Percentiles rank a stretch among this genome's conserved stretches.
Conservation (phyloP, 2,329 filamentous ascomycete species). For the Microcera coccophila region DNA sequence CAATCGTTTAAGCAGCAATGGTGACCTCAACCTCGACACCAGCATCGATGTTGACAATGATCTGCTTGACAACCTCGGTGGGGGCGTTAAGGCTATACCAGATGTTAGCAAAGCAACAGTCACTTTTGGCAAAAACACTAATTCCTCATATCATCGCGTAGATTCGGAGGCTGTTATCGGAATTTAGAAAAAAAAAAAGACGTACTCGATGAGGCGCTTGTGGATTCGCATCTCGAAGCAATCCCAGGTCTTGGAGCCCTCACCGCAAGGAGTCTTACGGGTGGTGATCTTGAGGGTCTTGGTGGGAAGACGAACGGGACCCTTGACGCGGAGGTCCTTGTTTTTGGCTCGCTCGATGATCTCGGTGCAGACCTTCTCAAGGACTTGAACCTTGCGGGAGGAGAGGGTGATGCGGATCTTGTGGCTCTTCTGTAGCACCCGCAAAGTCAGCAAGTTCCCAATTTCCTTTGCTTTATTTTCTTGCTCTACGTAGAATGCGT, state of each 20-base stretch:
- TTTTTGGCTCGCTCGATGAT: conserved; percentile 97
- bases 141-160: background rate
- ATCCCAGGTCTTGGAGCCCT: conserved; percentile 99
- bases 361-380: conserved; percentile 98
- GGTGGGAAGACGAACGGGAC: conserved; percentile 94
- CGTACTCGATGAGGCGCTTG: conserved; percentile 93
- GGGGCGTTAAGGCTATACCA: conserved; percentile 75
- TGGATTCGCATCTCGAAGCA: conserved; percentile 98
- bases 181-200: conserved; percentile 26
- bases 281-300: conserved; percentile 96
- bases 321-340: conserved; percentile 99
- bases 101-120: conserved; percentile 16
- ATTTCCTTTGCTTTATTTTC: too few species aligned
- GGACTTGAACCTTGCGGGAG: conserved; percentile 86
- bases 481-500: conserved; percentile 2
- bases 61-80: conserved; percentile 95
- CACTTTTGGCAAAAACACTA: background rate
- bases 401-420: conserved; percentile 98
- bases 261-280: conserved; percentile 98
- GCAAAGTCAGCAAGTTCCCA: conserved; percentile 12
- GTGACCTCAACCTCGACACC: conserved; percentile 92
- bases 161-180: background rate
- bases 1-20: conserved; percentile 67
- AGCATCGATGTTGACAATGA: conserved; percentile 94
- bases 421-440: conserved; percentile 76